Evolutionary conservation across 2,329 filamentous ascomycete genomes (phyloP), one percentile per base, ranked within the genome.

Genomic region (Sporothrix euskadiensis): DNA sequence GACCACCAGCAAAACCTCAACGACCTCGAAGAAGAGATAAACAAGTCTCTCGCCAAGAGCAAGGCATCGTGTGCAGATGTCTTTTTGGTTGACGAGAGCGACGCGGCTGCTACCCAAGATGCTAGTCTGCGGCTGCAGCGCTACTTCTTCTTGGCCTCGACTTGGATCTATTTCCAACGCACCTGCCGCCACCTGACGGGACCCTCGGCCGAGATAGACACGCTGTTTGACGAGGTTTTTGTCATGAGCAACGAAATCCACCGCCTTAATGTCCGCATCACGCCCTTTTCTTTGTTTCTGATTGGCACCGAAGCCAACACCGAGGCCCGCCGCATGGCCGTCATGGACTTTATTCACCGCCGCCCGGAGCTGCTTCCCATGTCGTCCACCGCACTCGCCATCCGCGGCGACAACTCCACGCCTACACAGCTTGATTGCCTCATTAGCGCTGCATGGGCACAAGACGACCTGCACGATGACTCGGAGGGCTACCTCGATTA

Each of bases 151-250:
- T 30, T 74, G 2, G 47, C n/a, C 0, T 71, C 70, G 2, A 71
- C 57, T 10, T 74, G 73, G 70, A 75, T 76, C 47, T 75, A 76
- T 69, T 76, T 76, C 32, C 65, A 71, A 39, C 39, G 73, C 8
- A 59, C 75, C 0, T 74, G 73, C 59, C 54, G 72, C 3, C 70
- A 73, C 14, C 41, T 76, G 49, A 69, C 72, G 0, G 75, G 75
- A 9, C 73, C 73, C 1, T 75, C 75, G 30, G 22, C 7, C 0
- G 35, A n/a, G 3, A 49, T 75, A 9, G 35, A 49, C 4, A 8
- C 54, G 0, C 22, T 75, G 14, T 57, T 71, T 14, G 71, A 74
- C 26, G 71, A 59, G 19, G 52, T 68, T 2, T 73, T 73, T n/a
- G 54, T 49, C 4, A 9, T 49, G 14, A 30, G 35, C n/a, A 1